phyloP scores from a whole-genome alignment of 2,329 filamentous ascomycete genomes.

The Westerdykella sp. region DNA sequence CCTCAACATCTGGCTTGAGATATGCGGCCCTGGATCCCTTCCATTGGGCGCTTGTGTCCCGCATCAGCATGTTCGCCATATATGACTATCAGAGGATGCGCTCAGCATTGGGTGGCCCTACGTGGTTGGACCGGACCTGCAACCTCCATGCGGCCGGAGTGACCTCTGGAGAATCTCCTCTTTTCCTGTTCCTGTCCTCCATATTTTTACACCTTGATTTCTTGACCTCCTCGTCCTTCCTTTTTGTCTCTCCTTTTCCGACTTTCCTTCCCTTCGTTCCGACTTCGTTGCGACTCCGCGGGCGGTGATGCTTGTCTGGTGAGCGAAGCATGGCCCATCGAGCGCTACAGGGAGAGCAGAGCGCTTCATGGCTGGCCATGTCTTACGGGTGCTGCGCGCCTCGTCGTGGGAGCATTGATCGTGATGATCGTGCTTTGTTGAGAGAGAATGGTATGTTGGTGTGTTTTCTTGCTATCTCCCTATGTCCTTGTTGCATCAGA shows the following conservation, averaged over 20 bases:
- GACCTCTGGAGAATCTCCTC: neutral
- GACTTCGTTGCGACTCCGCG: neutral
- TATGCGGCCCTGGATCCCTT: neutral
- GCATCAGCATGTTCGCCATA: conserved; percentile 4
- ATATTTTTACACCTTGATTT: conserved; percentile 1
- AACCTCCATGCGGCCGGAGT: neutral
- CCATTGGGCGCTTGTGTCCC: conserved; percentile 5
- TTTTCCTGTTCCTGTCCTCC: neutral
- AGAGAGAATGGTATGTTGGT: conserved; percentile 25
- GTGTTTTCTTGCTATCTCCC: conserved; percentile 2
- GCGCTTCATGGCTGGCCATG: conserved; percentile 32
- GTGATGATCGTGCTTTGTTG: conserved; percentile 15
- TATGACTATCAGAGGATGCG: conserved; percentile 1
- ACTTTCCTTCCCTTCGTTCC: conserved; percentile 5
- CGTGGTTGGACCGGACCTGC: conserved; percentile 7
- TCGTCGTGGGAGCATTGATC: conserved; percentile 18
- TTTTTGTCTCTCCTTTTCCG: conserved; percentile 3
- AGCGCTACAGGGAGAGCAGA: conserved; percentile 16
- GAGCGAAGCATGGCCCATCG: conserved; percentile 15
- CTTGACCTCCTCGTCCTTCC: conserved; percentile 4
- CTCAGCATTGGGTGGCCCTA: neutral
- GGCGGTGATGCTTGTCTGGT: conserved; percentile 19
- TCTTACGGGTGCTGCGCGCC: conserved; percentile 36
- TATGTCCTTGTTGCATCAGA: conserved; percentile 1
- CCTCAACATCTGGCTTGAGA: neutral